Percentiles rank a stretch among this genome's conserved stretches.
phyloP scores from a whole-genome alignment of 2,329 filamentous ascomycete species.

The Rutstroemia sydowiana region DNA sequence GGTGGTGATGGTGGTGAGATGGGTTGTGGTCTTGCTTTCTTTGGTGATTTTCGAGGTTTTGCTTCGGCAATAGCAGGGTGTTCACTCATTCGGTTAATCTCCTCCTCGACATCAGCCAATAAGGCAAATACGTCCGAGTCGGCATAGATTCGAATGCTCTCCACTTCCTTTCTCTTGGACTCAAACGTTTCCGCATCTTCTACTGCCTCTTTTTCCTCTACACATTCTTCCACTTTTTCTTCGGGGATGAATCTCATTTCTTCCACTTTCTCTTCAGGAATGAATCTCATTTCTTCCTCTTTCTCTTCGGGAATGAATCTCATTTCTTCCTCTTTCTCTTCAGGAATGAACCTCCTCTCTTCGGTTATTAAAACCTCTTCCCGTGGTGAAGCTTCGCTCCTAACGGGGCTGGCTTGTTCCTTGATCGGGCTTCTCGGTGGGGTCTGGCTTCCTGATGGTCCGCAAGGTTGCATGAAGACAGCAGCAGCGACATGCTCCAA shows the following conservation, averaged over 20 bases:
- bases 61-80: neutral
- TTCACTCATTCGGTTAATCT: slow-evolving; percentile 41
- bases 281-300: too few relatives aligned
- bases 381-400: neutral
- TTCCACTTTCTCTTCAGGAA: neutral
- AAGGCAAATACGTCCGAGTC: slow-evolving; percentile 60
- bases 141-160: slow-evolving; percentile 63
- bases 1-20: neutral
- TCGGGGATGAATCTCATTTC: neutral
- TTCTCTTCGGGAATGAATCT: neutral
- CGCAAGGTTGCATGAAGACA: slow-evolving; percentile 37
- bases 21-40: neutral
- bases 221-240: neutral
- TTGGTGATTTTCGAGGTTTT: neutral
- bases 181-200: too few relatives aligned
- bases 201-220: slow-evolving; percentile 8
- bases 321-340: neutral
- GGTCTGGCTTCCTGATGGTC: slow-evolving; percentile 16
- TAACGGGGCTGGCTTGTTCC: neutral
- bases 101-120: slow-evolving; percentile 58
- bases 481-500: slow-evolving; percentile 75
- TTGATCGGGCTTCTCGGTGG: slow-evolving; percentile 38
- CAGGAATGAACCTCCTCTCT: too few relatives aligned
- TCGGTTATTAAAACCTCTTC: too few relatives aligned
- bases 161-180: slow-evolving; percentile 37